phyloP scores from a whole-genome alignment of 225 moss, liverwort and hornwort species.

The Sphagnum tenellum region DNA sequence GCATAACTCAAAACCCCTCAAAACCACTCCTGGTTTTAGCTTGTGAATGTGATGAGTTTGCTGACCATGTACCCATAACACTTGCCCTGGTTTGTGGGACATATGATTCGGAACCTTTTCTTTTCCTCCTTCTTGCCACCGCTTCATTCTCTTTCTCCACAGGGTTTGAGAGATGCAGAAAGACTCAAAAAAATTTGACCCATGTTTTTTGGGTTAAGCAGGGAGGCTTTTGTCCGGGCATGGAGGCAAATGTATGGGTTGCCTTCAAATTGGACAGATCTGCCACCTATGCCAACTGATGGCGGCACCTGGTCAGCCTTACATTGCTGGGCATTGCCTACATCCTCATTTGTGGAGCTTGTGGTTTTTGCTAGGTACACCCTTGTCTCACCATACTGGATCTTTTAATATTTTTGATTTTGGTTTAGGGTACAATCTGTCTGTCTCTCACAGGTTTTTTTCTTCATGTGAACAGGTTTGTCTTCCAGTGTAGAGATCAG shows the following conservation, averaged over 20 bases:
- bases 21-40: too few species aligned
- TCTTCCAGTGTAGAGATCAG: too few species aligned
- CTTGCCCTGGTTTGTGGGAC: too few species aligned
- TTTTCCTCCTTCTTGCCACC: too few species aligned
- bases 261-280: slow-evolving; percentile 36
- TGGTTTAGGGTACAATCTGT: neutral
- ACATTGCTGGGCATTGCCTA: slow-evolving; percentile 92
- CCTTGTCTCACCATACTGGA: neutral
- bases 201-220: slow-evolving; percentile 14
- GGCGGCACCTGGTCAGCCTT: slow-evolving; percentile 70
- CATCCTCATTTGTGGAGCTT: slow-evolving; percentile 75
- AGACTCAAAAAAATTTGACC: neutral
- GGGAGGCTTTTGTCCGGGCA: slow-evolving; percentile 50
- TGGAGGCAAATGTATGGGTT: slow-evolving; percentile 77
- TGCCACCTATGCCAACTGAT: slow-evolving; percentile 78
- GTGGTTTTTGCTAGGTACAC: slow-evolving; percentile 78
- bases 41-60: too few species aligned
- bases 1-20: slow-evolving; percentile 15
- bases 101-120: too few species aligned
- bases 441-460: too few species aligned
- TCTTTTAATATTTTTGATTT: neutral
- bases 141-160: too few species aligned
- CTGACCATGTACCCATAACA: too few species aligned
- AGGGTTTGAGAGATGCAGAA: neutral
- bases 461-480: too few species aligned